phyloP scores from a whole-genome alignment of 1,139 yeast genomes.

The Diutina mesorugosa region DNA sequence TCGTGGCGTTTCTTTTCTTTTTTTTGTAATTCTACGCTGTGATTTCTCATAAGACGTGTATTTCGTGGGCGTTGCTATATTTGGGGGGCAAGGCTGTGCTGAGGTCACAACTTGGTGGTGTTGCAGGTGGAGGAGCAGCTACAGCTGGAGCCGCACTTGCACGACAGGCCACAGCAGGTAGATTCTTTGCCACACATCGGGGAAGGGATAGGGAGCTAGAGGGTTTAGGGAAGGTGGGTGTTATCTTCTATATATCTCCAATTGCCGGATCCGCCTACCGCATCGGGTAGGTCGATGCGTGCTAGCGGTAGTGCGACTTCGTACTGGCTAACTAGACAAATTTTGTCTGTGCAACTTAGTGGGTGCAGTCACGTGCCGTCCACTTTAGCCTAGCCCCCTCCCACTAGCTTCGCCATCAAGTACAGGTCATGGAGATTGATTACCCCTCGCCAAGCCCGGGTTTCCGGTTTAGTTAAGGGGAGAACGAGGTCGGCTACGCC shows the following conservation, averaged over 20 bases:
- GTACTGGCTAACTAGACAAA: too few relatives aligned
- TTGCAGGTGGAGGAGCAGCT: slow-evolving; percentile 23
- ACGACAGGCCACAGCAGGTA: slow-evolving; percentile 15
- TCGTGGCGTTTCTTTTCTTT: too few relatives aligned
- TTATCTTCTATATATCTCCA: not conserved
- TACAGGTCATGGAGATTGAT: too few relatives aligned
- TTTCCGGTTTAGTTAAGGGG: not conserved
- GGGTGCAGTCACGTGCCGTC: too few relatives aligned
- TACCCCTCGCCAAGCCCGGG: not conserved
- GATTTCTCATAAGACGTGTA: too few relatives aligned
- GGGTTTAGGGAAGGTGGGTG: not conserved
- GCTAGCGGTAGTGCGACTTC: not conserved
- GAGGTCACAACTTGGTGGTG: slow-evolving; percentile 22
- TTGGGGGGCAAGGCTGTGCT: not conserved
- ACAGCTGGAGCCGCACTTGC: slow-evolving; percentile 32
- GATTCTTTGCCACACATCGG: not conserved
- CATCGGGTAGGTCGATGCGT: slow-evolving; percentile 3
- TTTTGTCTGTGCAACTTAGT: too few relatives aligned
- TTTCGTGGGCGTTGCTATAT: not conserved
- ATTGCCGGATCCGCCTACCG: slow-evolving; percentile 3
- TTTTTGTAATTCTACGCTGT: too few relatives aligned
- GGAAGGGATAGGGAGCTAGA: too few relatives aligned
- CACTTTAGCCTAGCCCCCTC: not conserved
- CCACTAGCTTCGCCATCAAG: not conserved
- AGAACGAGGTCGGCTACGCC: too few relatives aligned